phyloP scores from a whole-genome alignment of 768 basidiomycete species.

The Tylopilus felleus region DNA sequence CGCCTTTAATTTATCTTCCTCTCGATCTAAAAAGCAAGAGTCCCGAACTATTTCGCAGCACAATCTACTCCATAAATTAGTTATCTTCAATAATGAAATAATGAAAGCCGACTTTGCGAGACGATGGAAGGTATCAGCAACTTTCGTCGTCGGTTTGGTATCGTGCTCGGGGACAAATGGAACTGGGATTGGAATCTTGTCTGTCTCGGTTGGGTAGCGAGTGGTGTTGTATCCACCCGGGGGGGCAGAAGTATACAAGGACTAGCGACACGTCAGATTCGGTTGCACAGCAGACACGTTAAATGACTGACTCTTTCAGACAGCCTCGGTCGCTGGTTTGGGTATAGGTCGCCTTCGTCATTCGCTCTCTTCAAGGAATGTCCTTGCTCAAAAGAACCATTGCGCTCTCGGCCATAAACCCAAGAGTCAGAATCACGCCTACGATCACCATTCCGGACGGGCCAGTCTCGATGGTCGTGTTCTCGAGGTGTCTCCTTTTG shows the following conservation, averaged over 20 bases:
- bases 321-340: constrained; percentile 26
- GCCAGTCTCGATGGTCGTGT: constrained; percentile 21
- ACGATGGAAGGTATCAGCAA: constrained; percentile 36
- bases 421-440: constrained; percentile 25
- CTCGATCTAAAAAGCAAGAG: constrained; percentile 39
- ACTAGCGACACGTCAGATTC: constrained; percentile 17
- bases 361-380: constrained; percentile 25
- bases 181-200: constrained; percentile 1
- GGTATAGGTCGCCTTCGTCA: constrained; percentile 23
- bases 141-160: constrained; percentile 6
- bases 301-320: constrained; percentile 27
- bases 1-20: constrained; percentile 46
- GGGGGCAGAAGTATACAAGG: constrained; percentile 8
- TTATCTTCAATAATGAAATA: constrained; percentile 4
- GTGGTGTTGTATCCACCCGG: constrained; percentile 2
- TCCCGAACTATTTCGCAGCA: constrained; percentile 46
- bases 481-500: constrained; percentile 23
- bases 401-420: constrained; percentile 20
- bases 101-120: constrained; percentile 33
- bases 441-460: constrained; percentile 19
- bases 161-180: constrained; percentile 1
- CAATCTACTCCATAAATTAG: constrained; percentile 34
- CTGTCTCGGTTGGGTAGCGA: constrained; percentile 4
- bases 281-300: not conserved
- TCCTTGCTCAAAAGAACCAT: constrained; percentile 10